These are phyloP conservation scores for Monascus purpureus DNA, from an alignment of 495 filamentous ascomycete species.

Conservation along the genomic window DNA sequence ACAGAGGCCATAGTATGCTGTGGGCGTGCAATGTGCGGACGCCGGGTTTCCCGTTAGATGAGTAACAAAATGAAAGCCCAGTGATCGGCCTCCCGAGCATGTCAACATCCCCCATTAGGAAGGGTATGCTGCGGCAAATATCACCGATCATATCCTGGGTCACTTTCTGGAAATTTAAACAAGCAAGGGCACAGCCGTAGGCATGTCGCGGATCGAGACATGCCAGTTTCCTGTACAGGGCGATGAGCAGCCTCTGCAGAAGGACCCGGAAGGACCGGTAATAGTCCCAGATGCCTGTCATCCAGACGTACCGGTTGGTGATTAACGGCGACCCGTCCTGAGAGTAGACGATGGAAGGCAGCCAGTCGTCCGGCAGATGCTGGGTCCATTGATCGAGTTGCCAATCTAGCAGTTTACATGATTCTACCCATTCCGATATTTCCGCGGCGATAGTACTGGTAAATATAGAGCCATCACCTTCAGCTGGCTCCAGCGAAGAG, in stretches of 20 bases:
- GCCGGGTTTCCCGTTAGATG: conserved; percentile 3
- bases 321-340: conserved; percentile 20
- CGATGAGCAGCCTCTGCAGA: conserved; percentile 18
- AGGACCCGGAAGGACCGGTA: conserved; percentile 27
- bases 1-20: conserved; percentile 29
- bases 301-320: conserved; percentile 18
- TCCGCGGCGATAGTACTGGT: conserved; percentile 9
- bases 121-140: conserved; percentile 28
- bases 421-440: conserved; percentile 12
- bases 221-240: conserved; percentile 11
- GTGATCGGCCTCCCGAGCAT: conserved; percentile 15
- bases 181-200: background rate
- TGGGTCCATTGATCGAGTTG: conserved; percentile 25
- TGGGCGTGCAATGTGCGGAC: conserved; percentile 23
- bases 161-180: conserved; percentile 3
- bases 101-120: conserved; percentile 24
- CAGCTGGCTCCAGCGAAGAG: conserved; percentile 4
- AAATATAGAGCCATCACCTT: conserved; percentile 1
- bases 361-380: conserved; percentile 21
- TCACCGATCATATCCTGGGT: conserved; percentile 28
- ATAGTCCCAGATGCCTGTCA: conserved; percentile 24
- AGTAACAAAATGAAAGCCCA: background rate
- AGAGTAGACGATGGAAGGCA: conserved; percentile 23
- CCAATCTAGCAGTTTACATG: conserved; percentile 12
- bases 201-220: background rate